Conservation (phyloP, 1,139 yeast genomes). For the Yamadazyma diddensiae region DNA sequence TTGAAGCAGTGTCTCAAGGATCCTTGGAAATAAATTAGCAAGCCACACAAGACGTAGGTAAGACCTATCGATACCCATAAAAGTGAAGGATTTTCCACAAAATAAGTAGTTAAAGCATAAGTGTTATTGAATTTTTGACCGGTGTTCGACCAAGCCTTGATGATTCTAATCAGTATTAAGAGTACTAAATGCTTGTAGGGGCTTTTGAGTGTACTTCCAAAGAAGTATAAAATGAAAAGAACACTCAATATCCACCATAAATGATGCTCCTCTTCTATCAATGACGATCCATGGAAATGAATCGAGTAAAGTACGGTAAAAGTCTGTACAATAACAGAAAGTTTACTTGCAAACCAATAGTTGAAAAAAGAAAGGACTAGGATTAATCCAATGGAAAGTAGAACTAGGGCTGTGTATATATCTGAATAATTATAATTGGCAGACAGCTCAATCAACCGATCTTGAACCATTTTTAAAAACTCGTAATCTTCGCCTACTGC, state of each 20-base stretch:
- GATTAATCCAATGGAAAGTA: slow-evolving; percentile 29
- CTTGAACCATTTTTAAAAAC: slow-evolving; percentile 52
- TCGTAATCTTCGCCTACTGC: slow-evolving; percentile 26
- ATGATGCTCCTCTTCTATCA: slow-evolving; percentile 97
- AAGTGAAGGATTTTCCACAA: slow-evolving; percentile 29
- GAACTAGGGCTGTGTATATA: slow-evolving; percentile 46
- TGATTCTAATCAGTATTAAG: slow-evolving; percentile 48
- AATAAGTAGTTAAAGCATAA: slow-evolving; percentile 43
- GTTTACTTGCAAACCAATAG: slow-evolving; percentile 14
- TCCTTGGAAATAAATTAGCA: slow-evolving; percentile 29
- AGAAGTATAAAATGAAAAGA: slow-evolving; percentile 15
- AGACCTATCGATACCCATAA: slow-evolving; percentile 50
- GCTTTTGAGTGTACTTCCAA: slow-evolving; percentile 7
- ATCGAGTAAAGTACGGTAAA: slow-evolving; percentile 47
- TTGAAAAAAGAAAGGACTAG: slow-evolving; percentile 18
- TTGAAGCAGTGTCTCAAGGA: slow-evolving; percentile 15
- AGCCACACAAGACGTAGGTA: slow-evolving; percentile 32
- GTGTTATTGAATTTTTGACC: slow-evolving; percentile 73
- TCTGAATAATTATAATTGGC: slow-evolving; percentile 65
- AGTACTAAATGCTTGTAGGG: slow-evolving; percentile 23
- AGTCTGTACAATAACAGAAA: slow-evolving; percentile 17
- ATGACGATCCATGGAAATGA: slow-evolving; percentile 82
- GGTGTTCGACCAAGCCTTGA: slow-evolving; percentile 86
- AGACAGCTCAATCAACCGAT: slow-evolving; percentile 58
- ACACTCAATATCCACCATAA: slow-evolving; percentile 85